These are phyloP conservation scores for Shiraia bambusicola DNA, from an alignment of 2,329 filamentous ascomycete species.

Conservation along the genomic window DNA sequence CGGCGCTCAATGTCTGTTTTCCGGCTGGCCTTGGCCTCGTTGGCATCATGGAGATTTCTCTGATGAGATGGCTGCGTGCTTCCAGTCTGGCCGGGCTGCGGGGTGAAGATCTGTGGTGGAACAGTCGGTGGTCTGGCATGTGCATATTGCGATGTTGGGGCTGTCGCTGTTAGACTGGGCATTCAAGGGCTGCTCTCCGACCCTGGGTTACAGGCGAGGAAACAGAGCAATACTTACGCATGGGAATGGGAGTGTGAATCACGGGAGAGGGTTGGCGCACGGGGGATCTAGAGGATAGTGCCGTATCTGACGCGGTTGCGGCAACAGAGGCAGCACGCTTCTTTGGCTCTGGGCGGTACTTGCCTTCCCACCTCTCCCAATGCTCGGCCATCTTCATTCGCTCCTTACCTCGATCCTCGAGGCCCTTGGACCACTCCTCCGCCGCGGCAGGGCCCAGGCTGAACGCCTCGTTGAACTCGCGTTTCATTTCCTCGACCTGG, in stretches of 20 bases:
- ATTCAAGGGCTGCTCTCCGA: conserved; percentile 22
- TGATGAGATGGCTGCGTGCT: conserved; percentile 38
- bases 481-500: conserved; percentile 63
- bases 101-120: conserved; percentile 37
- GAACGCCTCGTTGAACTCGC: conserved; percentile 64
- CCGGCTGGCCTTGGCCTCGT: conserved; percentile 64
- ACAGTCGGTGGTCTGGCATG: conserved; percentile 37
- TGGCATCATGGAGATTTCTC: conserved; percentile 63
- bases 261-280: conserved; percentile 31
- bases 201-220: conserved; percentile 16
- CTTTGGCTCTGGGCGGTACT: conserved; percentile 24
- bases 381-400: conserved; percentile 62
- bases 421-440: conserved; percentile 78
- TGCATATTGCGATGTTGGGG: conserved; percentile 27
- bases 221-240: conserved; percentile 35
- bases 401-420: conserved; percentile 64
- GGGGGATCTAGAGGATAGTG: conserved; percentile 25
- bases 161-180: conserved; percentile 35
- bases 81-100: conserved; percentile 25
- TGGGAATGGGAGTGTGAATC: conserved; percentile 37
- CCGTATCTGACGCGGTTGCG: conserved; percentile 19
- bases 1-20: conserved; percentile 71
- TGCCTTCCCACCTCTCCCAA: conserved; percentile 73
- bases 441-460: conserved; percentile 66
- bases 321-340: conserved; percentile 18